These are phyloP conservation scores for Cicer arietinum DNA, from an alignment of 306 rosid genomes.

Conservation along the genomic window DNA sequence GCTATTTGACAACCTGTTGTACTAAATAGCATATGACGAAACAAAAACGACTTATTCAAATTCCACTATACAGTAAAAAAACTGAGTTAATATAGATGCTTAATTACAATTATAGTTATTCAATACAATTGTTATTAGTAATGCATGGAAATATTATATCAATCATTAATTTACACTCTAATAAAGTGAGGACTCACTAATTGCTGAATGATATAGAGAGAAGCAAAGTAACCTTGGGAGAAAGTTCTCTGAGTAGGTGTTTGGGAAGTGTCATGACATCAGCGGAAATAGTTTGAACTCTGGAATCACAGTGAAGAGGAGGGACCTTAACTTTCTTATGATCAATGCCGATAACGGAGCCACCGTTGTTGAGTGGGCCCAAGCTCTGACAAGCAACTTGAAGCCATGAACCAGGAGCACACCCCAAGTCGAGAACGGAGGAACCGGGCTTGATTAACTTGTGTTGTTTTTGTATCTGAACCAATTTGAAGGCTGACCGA, in stretches of 20 bases:
- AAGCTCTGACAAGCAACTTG: slow-evolving; percentile 96
- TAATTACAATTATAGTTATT: not conserved
- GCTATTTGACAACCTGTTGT: too few relatives aligned
- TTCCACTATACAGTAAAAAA: not conserved
- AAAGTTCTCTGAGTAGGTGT: slow-evolving; percentile 55
- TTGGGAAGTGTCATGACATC: slow-evolving; percentile 74
- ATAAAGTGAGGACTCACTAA: not conserved
- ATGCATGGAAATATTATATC: not conserved
- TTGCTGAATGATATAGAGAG: not conserved
- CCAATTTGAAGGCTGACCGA: slow-evolving; percentile 90
- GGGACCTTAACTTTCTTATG: slow-evolving; percentile 91
- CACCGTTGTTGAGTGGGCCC: slow-evolving; percentile 71
- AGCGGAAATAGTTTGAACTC: slow-evolving; percentile 76
- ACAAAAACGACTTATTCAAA: too few relatives aligned
- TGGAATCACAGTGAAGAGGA: slow-evolving; percentile 72
- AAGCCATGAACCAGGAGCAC: slow-evolving; percentile 98
- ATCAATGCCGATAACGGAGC: slow-evolving; percentile 82
- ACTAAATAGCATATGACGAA: too few relatives aligned
- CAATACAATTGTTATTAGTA: not conserved
- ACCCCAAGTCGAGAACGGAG: slow-evolving; percentile 87
- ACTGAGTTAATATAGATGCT: not conserved
- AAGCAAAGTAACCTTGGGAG: slow-evolving; percentile 57
- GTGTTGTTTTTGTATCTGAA: slow-evolving; percentile 85
- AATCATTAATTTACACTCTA: not conserved
- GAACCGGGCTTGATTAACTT: slow-evolving; percentile 70